Evolutionary conservation across 768 basidiomycete species (phyloP).

Genomic region (Rhizopogon sp.): DNA sequence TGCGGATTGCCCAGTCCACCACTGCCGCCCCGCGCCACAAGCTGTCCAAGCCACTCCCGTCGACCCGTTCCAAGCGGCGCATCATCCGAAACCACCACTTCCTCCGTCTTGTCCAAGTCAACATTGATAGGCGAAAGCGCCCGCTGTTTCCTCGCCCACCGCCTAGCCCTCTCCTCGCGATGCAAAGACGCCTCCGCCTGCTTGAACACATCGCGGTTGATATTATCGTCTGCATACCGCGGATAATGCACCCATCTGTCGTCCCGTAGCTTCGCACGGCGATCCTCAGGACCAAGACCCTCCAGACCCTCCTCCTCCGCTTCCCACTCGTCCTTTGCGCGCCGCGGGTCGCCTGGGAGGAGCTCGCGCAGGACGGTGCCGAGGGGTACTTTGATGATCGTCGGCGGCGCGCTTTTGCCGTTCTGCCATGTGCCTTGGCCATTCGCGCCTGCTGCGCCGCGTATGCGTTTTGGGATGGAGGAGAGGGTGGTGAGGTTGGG

Average conservation of each 20-base stretch:
- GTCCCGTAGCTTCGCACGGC: slow-evolving; percentile 55
- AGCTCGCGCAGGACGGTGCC: slow-evolving; percentile 88
- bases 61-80: slow-evolving; percentile 61
- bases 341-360: slow-evolving; percentile 56
- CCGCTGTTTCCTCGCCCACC: slow-evolving; percentile 41
- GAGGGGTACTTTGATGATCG: slow-evolving; percentile 76
- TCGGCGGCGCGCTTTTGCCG: slow-evolving; percentile 68
- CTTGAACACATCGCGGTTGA: slow-evolving; percentile 59
- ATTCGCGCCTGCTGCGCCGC: slow-evolving; percentile 59
- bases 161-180: slow-evolving; percentile 56
- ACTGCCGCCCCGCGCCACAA: slow-evolving; percentile 70
- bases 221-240: slow-evolving; percentile 53
- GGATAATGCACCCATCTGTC: slow-evolving; percentile 83
- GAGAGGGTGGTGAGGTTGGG: slow-evolving; percentile 74
- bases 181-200: slow-evolving; percentile 62
- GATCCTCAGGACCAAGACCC: slow-evolving; percentile 42
- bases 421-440: slow-evolving; percentile 88
- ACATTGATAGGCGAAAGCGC: slow-evolving; percentile 43
- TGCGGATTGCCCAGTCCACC: slow-evolving; percentile 90
- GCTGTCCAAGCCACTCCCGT: slow-evolving; percentile 49
- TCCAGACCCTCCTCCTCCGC: slow-evolving; percentile 58
- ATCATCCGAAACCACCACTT: slow-evolving; percentile 37
- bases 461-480: slow-evolving; percentile 61
- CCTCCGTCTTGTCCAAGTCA: slow-evolving; percentile 55
- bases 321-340: slow-evolving; percentile 67